Base-by-base conservation (phyloP, 2,329 filamentous ascomycete genomes). In the Ceratocystis destructans region DNA sequence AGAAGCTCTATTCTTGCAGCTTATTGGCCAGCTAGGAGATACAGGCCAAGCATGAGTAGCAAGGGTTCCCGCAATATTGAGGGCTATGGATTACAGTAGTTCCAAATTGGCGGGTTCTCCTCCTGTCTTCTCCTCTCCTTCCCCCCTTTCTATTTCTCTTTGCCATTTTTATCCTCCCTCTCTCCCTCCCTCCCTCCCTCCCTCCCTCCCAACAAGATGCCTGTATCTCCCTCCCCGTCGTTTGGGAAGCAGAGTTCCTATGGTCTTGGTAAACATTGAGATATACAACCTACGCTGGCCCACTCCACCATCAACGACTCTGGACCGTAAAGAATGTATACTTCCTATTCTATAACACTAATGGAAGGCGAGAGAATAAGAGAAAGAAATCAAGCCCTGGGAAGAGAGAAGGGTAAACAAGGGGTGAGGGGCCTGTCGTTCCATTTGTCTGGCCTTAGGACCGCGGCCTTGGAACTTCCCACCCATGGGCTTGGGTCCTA, bases 51-150 rank as follows among this genome's bases (percentile, higher is more conserved):
- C 7, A 37, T 28, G n/a, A 37, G 25, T n/a, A 37, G 17, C 28
- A 33, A 17, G 55, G 53, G 28, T 57, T 31, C 28, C 28, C 3
- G 25, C 12, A 28, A 57, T 25, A 57, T 37, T 15, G 45, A 64
- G 46, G 53, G 53, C 17, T 31, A 28, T 33, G 28, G 25, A 31
- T 59, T 61, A 59, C 55, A 55, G 67, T 48, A 59, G 46, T 28
- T 62, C 45, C 57, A 65, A 69, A 37, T 63, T 46, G 53, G 20
- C 55, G 53, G 65, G 65, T 63, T 67, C 61, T 67, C 31, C 48
- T 62, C 50, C 62, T 37, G 50, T 17, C 17, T 31, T 50, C 48
- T 4, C 17, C 8, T 25, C 48, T 25, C 46, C 41, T 25, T 17
- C 33, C 22, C 12, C 10, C 5, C 4, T 25, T 59, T 37, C n/a